These are phyloP conservation scores for Vaccinium macrocarpon DNA, from an alignment of 148 eudicot genomes.

Conservation along the genomic window DNA sequence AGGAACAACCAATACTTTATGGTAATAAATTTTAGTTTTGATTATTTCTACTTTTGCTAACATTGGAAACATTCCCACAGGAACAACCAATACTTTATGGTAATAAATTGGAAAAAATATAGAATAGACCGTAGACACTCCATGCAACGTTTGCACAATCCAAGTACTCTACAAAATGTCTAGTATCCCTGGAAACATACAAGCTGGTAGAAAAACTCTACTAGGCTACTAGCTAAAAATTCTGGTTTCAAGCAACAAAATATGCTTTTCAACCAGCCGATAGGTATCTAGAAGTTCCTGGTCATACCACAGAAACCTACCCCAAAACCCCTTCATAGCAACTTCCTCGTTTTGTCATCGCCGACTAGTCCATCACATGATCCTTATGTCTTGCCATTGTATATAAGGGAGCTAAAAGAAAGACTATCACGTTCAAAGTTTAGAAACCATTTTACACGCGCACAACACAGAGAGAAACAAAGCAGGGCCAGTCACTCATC, in stretches of 20 bases:
- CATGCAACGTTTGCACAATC: neutral
- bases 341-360: neutral
- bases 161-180: neutral
- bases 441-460: neutral
- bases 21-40: neutral
- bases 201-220: neutral
- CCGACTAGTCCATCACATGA: neutral
- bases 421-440: neutral
- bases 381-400: neutral
- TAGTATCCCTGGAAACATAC: neutral
- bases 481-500: neutral
- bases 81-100: neutral
- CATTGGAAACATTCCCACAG: neutral
- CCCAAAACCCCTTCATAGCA: neutral
- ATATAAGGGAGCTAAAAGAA: neutral
- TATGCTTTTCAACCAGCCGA: neutral
- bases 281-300: conserved; percentile 4
- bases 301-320: neutral
- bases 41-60: neutral
- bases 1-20: neutral
- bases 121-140: neutral
- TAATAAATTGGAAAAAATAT: neutral
- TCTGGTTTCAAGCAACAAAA: neutral
- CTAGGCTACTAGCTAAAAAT: neutral
- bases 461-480: neutral